Conservation (phyloP, 768 basidiomycete genomes). For the Lyophyllum shimeji region DNA sequence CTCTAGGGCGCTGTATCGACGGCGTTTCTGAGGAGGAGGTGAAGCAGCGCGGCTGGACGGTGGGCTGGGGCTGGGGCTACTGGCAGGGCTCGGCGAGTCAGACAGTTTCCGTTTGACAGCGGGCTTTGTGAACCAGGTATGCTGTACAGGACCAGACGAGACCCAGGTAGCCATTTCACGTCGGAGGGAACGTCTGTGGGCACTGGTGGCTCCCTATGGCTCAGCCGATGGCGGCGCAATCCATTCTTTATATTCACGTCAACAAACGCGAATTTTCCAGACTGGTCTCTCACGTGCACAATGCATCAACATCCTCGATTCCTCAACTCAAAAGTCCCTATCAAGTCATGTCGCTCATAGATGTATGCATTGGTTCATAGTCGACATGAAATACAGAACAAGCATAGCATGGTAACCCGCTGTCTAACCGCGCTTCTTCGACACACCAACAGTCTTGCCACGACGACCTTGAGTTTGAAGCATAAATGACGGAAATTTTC, state of each 20-base stretch:
- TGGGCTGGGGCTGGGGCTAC: conserved; percentile 7
- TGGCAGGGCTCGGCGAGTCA: conserved; percentile 14
- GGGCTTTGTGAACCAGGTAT: conserved; percentile 43
- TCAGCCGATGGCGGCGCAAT: background rate
- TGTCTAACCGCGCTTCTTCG: conserved; percentile 75
- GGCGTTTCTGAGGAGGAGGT: conserved; percentile 42
- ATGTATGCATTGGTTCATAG: conserved; percentile 11
- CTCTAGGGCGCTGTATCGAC: conserved; percentile 50
- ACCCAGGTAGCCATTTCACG: conserved; percentile 25
- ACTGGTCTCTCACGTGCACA: conserved; percentile 11
- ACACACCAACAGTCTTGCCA: conserved; percentile 95
- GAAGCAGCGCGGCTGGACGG: conserved; percentile 12
- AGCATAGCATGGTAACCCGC: conserved; percentile 6
- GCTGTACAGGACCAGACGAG: conserved; percentile 28
- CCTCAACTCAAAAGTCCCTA: background rate
- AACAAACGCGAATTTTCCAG: conserved; percentile 10
- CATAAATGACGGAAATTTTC: conserved; percentile 3
- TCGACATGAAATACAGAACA: conserved; percentile 13
- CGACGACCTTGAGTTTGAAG: conserved; percentile 67
- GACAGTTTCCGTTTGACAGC: conserved; percentile 42
- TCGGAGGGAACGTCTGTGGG: no score
- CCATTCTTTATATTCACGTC: background rate
- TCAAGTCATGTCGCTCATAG: background rate
- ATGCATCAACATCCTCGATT: no score
- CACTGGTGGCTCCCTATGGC: background rate